A percentile compares a stretch with the other conserved stretches of the same genome.
Conservation (phyloP, 148 eudicot genomes). For the Tetragonia tetragonoides region DNA sequence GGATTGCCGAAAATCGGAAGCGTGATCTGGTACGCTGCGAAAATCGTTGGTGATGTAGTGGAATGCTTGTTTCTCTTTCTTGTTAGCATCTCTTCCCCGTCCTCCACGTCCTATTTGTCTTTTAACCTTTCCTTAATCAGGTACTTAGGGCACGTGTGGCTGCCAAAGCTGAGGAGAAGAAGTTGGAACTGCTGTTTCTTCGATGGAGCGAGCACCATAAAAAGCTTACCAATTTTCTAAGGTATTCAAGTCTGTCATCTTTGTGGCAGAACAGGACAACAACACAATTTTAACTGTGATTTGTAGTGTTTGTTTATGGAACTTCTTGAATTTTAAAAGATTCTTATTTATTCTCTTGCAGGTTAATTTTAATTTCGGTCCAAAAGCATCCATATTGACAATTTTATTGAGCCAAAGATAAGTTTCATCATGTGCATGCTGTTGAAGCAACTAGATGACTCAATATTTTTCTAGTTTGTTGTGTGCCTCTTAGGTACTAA, state of each 20-base stretch:
- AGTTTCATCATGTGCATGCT: slow-evolving; percentile 84
- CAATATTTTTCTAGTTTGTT: slow-evolving; percentile 16
- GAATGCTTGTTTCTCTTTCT: not conserved
- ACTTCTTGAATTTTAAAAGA: slow-evolving; percentile 2
- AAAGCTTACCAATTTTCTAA: slow-evolving; percentile 89
- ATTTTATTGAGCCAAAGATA: slow-evolving; percentile 98
- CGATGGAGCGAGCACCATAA: slow-evolving; percentile 95
- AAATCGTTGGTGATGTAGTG: not conserved
- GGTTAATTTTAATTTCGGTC: slow-evolving; percentile 98
- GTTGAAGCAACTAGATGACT: slow-evolving; percentile 53
- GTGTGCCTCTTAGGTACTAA: slow-evolving; percentile 36
- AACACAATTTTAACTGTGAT: not conserved
- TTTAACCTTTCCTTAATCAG: slow-evolving; percentile 32
- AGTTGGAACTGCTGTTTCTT: slow-evolving; percentile 86
- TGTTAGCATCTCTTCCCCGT: not conserved
- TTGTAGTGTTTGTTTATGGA: not conserved
- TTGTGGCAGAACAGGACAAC: not conserved
- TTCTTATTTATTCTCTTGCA: slow-evolving; percentile 31
- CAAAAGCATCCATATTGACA: slow-evolving; percentile 97
- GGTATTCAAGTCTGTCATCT: slow-evolving; percentile 34
- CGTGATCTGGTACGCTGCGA: slow-evolving; percentile 69
- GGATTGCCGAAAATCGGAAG: slow-evolving; percentile 81
- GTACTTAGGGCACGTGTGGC: slow-evolving; percentile 85
- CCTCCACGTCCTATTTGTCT: slow-evolving; percentile 1
- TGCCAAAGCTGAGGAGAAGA: slow-evolving; percentile 97